Percentiles rank a stretch among this genome's conserved stretches.
phyloP scores from a whole-genome alignment of 148 eudicot genomes.

The Heliosperma pusillum region DNA sequence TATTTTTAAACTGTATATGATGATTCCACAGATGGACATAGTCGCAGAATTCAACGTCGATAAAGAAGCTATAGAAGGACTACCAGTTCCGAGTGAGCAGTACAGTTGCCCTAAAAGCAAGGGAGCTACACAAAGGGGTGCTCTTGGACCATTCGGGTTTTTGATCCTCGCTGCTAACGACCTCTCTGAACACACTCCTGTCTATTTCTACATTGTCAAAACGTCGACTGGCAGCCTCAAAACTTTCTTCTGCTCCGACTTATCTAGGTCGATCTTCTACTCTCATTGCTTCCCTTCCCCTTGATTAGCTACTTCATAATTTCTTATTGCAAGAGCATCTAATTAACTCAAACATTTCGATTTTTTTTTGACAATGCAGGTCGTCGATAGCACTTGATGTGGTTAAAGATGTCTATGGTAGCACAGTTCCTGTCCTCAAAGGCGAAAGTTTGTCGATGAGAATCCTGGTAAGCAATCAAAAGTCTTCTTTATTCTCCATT shows the following conservation, averaged over 20 bases:
- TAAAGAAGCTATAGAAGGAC: slow-evolving; percentile 30
- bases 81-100: slow-evolving; percentile 29
- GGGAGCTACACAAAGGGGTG: slow-evolving; percentile 58
- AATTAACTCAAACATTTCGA: no score
- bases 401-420: slow-evolving; percentile 43
- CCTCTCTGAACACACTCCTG: slow-evolving; percentile 54
- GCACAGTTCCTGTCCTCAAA: slow-evolving; percentile 51
- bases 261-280: no score
- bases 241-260: slow-evolving; percentile 67
- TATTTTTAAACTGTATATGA: background rate
- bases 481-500: no score
- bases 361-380: no score
- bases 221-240: slow-evolving; percentile 33
- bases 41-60: slow-evolving; percentile 57
- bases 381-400: slow-evolving; percentile 66
- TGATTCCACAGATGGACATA: slow-evolving; percentile 49
- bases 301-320: no score
- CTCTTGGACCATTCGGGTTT: slow-evolving; percentile 72
- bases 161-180: slow-evolving; percentile 36
- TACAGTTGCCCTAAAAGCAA: slow-evolving; percentile 45
- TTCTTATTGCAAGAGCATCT: no score
- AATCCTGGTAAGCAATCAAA: slow-evolving; percentile 42
- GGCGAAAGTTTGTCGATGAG: slow-evolving; percentile 61
- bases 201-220: slow-evolving; percentile 61
- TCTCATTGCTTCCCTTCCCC: no score